phyloP scores from a whole-genome alignment of 805 yeast species.

The Zygoascus biomembranicola region DNA sequence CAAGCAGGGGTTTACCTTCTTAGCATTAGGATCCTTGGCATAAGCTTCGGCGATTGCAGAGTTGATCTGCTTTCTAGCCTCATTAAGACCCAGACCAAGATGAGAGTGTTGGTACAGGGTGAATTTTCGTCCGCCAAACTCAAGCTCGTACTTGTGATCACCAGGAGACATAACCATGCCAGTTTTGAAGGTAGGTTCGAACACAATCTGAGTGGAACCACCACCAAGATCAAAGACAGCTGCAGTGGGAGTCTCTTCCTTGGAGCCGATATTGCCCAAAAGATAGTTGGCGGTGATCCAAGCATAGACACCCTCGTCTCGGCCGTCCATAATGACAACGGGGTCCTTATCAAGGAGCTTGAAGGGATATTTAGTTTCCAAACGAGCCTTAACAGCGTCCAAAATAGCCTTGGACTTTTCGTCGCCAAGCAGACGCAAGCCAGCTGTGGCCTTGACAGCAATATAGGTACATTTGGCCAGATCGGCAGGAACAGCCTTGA shows the following conservation, averaged over 20 bases:
- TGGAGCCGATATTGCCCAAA: constrained; percentile 85
- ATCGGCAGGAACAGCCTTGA: constrained; percentile 65
- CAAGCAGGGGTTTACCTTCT: constrained; percentile 73
- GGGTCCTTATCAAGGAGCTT: constrained; percentile 78
- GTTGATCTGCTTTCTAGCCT: constrained; percentile 82
- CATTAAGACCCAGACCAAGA: constrained; percentile 91
- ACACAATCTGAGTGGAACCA: constrained; percentile 97
- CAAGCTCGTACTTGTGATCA: constrained; percentile 74
- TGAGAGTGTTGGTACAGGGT: constrained; percentile 88
- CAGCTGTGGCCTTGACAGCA: constrained; percentile 98
- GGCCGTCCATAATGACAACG: constrained; percentile 88
- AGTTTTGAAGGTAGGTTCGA: constrained; percentile 70
- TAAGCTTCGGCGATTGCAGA: constrained; percentile 47
- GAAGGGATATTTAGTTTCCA: constrained; percentile 80
- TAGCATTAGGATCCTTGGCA: constrained; percentile 24
- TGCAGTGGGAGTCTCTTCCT: constrained; percentile 71
- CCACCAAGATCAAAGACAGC: constrained; percentile 98
- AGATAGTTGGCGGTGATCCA: constrained; percentile 96
- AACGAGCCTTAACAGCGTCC: constrained; percentile 63
- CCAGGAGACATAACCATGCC: constrained; percentile 64
- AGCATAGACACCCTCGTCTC: constrained; percentile 96
- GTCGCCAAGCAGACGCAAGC: constrained; percentile 77
- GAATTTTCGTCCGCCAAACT: constrained; percentile 76
- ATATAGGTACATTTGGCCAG: constrained; percentile 80
- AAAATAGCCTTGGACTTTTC: constrained; percentile 65